Conservation (phyloP, 2,329 filamentous ascomycete species). For the Claviceps digitariae region DNA sequence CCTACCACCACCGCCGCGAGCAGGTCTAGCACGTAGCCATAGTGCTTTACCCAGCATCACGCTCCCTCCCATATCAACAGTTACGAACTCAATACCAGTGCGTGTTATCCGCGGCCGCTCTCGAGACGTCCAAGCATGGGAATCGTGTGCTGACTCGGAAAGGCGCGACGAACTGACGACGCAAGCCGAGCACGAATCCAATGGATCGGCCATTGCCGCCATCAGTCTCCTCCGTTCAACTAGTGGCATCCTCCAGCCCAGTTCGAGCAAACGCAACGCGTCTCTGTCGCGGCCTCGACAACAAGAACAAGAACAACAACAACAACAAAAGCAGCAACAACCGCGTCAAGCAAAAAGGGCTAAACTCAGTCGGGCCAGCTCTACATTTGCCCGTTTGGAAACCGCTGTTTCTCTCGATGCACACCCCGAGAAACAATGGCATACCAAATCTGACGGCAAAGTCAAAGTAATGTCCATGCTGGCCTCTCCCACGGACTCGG, state of each 20-base stretch:
- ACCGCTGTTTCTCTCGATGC: slow-evolving; percentile 12
- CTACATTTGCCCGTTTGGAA: slow-evolving; percentile 50
- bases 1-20: slow-evolving; percentile 31
- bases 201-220: slow-evolving; percentile 65
- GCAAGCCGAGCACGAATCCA: slow-evolving; percentile 70
- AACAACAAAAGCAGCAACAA: slow-evolving; percentile 7
- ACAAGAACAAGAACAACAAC: too few relatives aligned
- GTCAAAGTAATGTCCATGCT: slow-evolving; percentile 25
- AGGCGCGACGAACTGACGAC: slow-evolving; percentile 63
- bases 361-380: slow-evolving; percentile 46
- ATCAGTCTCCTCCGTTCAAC: slow-evolving; percentile 70
- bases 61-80: slow-evolving; percentile 39
- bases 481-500: slow-evolving; percentile 49
- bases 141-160: slow-evolving; percentile 77
- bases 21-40: slow-evolving; percentile 52
- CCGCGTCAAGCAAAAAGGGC: slow-evolving; percentile 41
- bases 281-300: slow-evolving; percentile 16
- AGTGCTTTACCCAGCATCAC: slow-evolving; percentile 50
- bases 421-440: slow-evolving; percentile 15
- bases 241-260: slow-evolving; percentile 38
- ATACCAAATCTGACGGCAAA: slow-evolving; percentile 15
- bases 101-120: slow-evolving; percentile 58
- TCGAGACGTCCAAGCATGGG: slow-evolving; percentile 79
- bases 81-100: slow-evolving; percentile 40
- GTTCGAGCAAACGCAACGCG: slow-evolving; percentile 53